Evolutionary conservation across 139 green algal genomes (phyloP).

Genomic region (Micractinium sp.): DNA sequence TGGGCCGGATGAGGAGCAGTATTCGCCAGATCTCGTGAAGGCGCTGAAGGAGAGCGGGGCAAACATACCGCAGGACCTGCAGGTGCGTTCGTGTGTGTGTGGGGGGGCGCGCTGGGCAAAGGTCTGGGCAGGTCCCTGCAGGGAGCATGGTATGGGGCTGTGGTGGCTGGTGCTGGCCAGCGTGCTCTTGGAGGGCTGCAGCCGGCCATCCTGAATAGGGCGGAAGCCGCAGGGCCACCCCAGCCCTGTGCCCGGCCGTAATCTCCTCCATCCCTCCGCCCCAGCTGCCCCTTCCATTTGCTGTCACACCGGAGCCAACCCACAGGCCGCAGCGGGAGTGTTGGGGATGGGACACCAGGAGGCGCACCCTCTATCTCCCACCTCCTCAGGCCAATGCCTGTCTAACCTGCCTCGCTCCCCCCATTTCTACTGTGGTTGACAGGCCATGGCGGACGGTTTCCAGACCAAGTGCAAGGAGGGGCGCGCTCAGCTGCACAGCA

Average conservation of each 20-base stretch:
- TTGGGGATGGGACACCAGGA: too few relatives aligned
- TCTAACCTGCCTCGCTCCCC: not conserved
- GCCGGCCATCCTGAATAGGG: too few relatives aligned
- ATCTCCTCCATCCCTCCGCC: too few relatives aligned
- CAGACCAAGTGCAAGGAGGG: conserved; percentile 82
- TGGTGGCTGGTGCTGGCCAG: too few relatives aligned
- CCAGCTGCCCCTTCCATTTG: too few relatives aligned
- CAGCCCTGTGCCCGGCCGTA: too few relatives aligned
- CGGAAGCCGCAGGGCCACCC: too few relatives aligned
- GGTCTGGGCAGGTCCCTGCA: not conserved
- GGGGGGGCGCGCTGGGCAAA: not conserved
- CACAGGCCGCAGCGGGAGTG: too few relatives aligned
- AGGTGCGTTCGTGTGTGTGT: conserved; percentile 65
- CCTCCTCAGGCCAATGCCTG: not conserved
- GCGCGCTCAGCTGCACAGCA: conserved; percentile 75
- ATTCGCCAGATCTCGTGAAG: conserved; percentile 95
- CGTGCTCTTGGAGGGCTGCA: too few relatives aligned
- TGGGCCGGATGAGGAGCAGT: conserved; percentile 85
- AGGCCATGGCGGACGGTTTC: conserved; percentile 81
- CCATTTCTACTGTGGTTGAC: conserved; percentile 53
- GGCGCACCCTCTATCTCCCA: too few relatives aligned
- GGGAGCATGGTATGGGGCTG: not conserved
- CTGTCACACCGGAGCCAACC: too few relatives aligned
- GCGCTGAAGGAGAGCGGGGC: conserved; percentile 85
- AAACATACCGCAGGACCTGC: conserved; percentile 71